These are phyloP conservation scores for Alternaria hordeiaustralica DNA, from an alignment of 2,329 filamentous ascomycete genomes.

Conservation along the genomic window DNA sequence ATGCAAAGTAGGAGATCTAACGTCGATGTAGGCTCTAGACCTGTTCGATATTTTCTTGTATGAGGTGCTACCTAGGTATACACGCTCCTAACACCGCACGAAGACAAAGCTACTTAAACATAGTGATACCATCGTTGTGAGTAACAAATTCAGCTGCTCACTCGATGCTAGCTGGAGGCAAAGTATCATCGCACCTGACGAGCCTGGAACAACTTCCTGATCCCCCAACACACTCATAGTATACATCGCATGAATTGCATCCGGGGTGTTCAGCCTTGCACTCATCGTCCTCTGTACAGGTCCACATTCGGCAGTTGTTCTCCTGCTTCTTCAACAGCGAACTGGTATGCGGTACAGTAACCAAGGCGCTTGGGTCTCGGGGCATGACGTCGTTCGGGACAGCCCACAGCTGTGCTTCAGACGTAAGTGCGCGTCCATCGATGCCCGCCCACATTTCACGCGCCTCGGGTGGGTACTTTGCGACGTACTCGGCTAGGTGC, in stretches of 20 bases:
- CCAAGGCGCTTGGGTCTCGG: no score
- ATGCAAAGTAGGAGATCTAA: neutral
- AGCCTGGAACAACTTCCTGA: neutral
- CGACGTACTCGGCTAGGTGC: no score
- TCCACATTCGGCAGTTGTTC: neutral
- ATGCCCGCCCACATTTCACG: no score
- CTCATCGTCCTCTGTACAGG: neutral
- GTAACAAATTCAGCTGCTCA: neutral
- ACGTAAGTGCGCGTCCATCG: no score
- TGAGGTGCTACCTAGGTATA: no score
- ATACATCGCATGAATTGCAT: neutral
- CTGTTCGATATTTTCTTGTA: neutral
- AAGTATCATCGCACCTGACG: neutral
- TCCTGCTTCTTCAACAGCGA: neutral
- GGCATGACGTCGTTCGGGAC: no score
- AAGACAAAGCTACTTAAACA: no score
- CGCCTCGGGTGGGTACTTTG: no score
- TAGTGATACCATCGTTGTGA: no score
- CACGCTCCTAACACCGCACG: no score
- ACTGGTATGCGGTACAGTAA: neutral
- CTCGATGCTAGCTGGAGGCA: neutral
- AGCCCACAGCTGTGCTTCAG: no score
- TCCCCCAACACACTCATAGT: neutral
- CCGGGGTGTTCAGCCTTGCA: neutral
- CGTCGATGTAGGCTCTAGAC: neutral